phyloP scores from a whole-genome alignment of 495 filamentous ascomycete genomes.

The Trichoderma reesei region DNA sequence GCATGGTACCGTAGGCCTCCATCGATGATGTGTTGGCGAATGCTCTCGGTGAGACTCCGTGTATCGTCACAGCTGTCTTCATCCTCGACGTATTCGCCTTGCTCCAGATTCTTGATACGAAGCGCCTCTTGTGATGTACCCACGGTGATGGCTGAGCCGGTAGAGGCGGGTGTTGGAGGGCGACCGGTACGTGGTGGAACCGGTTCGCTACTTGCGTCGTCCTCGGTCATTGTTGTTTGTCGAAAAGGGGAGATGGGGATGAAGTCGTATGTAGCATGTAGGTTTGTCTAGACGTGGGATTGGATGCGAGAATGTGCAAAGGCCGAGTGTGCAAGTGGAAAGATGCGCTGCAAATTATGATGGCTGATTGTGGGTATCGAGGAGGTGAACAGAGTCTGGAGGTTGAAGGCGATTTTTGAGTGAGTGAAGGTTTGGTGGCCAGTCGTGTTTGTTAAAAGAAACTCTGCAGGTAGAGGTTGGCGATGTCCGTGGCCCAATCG shows the following conservation, averaged over 20 bases:
- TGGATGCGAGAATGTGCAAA: neutral
- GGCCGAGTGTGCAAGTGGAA: neutral
- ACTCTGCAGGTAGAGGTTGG: neutral
- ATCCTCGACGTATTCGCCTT: neutral
- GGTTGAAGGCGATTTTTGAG: neutral
- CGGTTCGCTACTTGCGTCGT: neutral
- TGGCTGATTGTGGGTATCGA: neutral
- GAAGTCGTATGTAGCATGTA: neutral
- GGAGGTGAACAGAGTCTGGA: neutral
- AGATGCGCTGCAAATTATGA: neutral
- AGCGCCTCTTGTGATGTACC: neutral
- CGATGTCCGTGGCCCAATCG: neutral
- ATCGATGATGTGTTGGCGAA: conserved; percentile 29
- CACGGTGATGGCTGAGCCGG: conserved; percentile 10
- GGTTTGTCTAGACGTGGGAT: neutral
- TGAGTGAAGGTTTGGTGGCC: neutral
- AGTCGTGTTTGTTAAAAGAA: neutral
- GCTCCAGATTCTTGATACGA: neutral
- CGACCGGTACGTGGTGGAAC: neutral
- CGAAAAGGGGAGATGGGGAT: neutral
- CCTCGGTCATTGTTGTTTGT: neutral
- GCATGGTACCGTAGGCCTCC: conserved; percentile 42
- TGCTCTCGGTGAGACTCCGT: conserved; percentile 19
- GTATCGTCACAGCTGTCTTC: neutral
- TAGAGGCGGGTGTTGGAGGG: conserved; percentile 7